A percentile compares a stretch with the other conserved stretches of the same genome.
phyloP scores from a whole-genome alignment of 1,284 basidiomycete genomes.

The Athelia sp. region DNA sequence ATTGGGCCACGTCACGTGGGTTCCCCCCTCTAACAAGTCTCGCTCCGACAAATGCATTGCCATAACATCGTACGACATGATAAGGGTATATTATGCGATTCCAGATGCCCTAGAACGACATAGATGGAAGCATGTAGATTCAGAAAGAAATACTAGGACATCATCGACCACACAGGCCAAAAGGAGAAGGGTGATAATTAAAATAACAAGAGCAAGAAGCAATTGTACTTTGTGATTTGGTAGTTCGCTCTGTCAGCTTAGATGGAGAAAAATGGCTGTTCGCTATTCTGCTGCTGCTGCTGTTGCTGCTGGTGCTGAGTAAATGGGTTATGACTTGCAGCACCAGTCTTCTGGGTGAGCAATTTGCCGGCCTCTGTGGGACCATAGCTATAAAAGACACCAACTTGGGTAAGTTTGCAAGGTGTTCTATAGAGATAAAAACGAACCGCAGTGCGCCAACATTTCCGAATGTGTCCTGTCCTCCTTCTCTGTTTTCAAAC shows the following conservation, averaged over 20 bases:
- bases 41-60: no score
- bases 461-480: slow-evolving; percentile 93
- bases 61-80: no score
- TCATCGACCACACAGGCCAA: slow-evolving; percentile 2
- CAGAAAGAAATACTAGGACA: no score
- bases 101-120: no score
- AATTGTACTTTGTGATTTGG: no score
- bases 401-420: slow-evolving; percentile 4
- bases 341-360: slow-evolving; percentile 58
- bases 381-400: slow-evolving; percentile 47
- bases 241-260: slow-evolving; percentile 21
- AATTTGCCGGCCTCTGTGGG: slow-evolving; percentile 58
- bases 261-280: slow-evolving; percentile 85
- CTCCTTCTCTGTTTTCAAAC: slow-evolving; percentile 84
- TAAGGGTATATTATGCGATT: no score
- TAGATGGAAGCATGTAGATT: no score
- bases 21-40: no score
- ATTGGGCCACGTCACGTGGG: no score
- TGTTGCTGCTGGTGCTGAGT: slow-evolving; percentile 57
- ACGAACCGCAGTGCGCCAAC: slow-evolving; percentile 67
- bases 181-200: slow-evolving; percentile 38
- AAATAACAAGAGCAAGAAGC: slow-evolving; percentile 28
- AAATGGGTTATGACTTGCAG: slow-evolving; percentile 83
- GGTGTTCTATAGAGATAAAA: slow-evolving; percentile 4
- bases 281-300: slow-evolving; percentile 41